Base-by-base conservation (phyloP, 371 early-diverging fungal species). In the Globomyces sp. region DNA sequence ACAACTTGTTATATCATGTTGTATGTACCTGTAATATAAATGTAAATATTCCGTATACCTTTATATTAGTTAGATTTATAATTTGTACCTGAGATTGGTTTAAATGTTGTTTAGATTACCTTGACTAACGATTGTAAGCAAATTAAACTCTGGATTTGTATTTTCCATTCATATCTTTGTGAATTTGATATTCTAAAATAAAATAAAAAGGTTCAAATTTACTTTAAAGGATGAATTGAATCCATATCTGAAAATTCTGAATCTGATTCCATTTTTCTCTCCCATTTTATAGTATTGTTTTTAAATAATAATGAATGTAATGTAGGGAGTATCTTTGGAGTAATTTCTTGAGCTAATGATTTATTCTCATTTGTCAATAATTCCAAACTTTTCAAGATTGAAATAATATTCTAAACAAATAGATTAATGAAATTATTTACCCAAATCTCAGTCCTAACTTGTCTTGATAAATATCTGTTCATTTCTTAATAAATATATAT, bases 201-300 rank as follows among this genome's bases (percentile, higher is more conserved):
- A 24, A 24, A 24, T 24, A 24, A 24, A 24, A 24, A 24, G 24
- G 24, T 24, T 24, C 24, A 24, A 24, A 24, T 24, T 24, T 24
- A 24, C 24, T 24, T 24, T 24, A 24, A 24, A 24, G 24, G 24
- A 24, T 24, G 24, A 24, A 24, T 24, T 24, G 24, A 24, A 24
- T 63, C 63, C 8, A 36, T 63, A 37, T 89, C 89, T 1, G 86
- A 86, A 50, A 84, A 46, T 65, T 86, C 87, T 10, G 87, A 86
- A 58, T 87, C 87, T 40, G 87, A 86, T 43, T 51, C 63, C 42
- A 34, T 1, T 77, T 80, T 36, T 77, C 71, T 39, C 80, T 81
- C 8, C 69, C 57, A 45, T 77, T 73, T 63, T 80, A 77, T 6
- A 8, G 6, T 47, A 6, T 47, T 47, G 47, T 58, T 58, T 58